Percentiles rank a stretch among this genome's conserved stretches.
Evolutionary conservation across 306 rosid genomes (phyloP).

Genomic region (Canavalia ensiformis): DNA sequence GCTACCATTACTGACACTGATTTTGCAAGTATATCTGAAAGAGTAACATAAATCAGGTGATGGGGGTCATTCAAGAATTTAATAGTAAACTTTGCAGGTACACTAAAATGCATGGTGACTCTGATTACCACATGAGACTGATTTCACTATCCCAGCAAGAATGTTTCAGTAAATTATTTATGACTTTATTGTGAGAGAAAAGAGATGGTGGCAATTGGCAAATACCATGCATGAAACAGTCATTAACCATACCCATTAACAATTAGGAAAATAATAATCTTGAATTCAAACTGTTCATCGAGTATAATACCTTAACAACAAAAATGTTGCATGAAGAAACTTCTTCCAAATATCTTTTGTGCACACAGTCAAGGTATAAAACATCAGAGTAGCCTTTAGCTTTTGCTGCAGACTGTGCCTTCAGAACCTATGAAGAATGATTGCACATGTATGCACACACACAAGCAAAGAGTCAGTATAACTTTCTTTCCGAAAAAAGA

Average conservation of each 20-base stretch:
- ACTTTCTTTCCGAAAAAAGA: background rate
- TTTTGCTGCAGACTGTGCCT: slow-evolving; percentile 94
- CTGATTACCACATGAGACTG: background rate
- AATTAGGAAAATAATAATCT: background rate
- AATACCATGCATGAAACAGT: slow-evolving; percentile 23
- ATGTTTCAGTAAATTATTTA: slow-evolving; percentile 17
- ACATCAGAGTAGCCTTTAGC: slow-evolving; percentile 95
- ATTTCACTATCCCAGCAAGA: slow-evolving; percentile 17
- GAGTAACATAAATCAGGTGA: background rate
- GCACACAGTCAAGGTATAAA: slow-evolving; percentile 89
- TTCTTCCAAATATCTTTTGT: slow-evolving; percentile 95
- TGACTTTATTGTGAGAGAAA: background rate
- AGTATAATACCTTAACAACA: slow-evolving; percentile 84
- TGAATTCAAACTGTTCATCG: slow-evolving; percentile 30
- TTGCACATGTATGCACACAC: slow-evolving; percentile 5
- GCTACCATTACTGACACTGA: slow-evolving; percentile 1
- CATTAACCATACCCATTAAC: background rate
- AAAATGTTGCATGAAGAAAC: slow-evolving; percentile 97
- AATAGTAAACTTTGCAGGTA: slow-evolving; percentile 4
- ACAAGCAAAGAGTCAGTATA: background rate
- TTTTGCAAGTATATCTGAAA: slow-evolving; percentile 29
- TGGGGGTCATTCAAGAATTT: slow-evolving; percentile 32
- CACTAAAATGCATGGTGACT: slow-evolving; percentile 23
- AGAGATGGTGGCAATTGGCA: slow-evolving; percentile 10
- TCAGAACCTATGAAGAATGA: slow-evolving; percentile 73